Percentiles rank a stretch among this genome's conserved stretches.
Evolutionary conservation across 345 rosid genomes (phyloP).

Genomic region (Sisymbrium altissimum): DNA sequence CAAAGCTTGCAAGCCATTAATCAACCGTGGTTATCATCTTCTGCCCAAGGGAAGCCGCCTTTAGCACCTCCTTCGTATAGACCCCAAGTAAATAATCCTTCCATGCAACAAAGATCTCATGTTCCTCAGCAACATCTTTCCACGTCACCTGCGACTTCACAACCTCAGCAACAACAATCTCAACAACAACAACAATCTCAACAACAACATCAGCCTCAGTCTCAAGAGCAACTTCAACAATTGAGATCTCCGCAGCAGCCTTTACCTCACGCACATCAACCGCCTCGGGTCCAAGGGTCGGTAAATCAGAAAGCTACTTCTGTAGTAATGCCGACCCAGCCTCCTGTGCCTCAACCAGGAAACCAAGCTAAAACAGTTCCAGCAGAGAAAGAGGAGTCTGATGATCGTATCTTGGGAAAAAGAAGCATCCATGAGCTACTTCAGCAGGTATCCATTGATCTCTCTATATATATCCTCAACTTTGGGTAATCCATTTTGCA

Average conservation of each 20-base stretch:
- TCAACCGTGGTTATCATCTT: conserved; percentile 86
- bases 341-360: conserved; percentile 43
- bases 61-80: conserved; percentile 71
- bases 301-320: conserved; percentile 57
- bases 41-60: conserved; percentile 81
- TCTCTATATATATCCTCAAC: conserved; percentile 3
- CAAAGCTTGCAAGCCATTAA: conserved; percentile 52
- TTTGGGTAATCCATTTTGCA: background rate
- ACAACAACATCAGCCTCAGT: conserved; percentile 40
- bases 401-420: conserved; percentile 69
- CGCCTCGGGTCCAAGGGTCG: conserved; percentile 40
- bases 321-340: conserved; percentile 39
- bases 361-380: conserved; percentile 45
- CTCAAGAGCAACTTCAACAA: conserved; percentile 54
- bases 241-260: conserved; percentile 53
- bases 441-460: conserved; percentile 57
- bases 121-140: conserved; percentile 56
- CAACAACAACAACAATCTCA: conserved; percentile 46
- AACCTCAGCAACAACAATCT: conserved; percentile 51
- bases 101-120: conserved; percentile 76
- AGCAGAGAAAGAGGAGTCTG: conserved; percentile 54
- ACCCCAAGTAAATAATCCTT: conserved; percentile 55
- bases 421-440: conserved; percentile 85
- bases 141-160: conserved; percentile 48
- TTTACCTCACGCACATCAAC: conserved; percentile 59